phyloP scores from a whole-genome alignment of 2,329 filamentous ascomycete species.

The Fusarium burgessii region DNA sequence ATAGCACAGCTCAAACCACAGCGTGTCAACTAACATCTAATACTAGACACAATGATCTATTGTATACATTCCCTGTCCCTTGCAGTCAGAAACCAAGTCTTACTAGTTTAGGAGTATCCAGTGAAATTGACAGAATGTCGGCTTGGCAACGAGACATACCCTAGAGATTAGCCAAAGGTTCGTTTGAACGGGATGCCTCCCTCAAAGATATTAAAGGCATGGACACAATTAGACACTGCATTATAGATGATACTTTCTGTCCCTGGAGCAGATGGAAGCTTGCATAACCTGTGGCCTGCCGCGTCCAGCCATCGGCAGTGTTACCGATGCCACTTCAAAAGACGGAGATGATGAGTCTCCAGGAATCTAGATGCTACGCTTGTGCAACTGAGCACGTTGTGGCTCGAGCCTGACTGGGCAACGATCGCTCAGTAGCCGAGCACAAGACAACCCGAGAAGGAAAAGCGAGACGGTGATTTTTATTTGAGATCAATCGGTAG shows the following conservation, averaged over 20 bases:
- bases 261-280: slow-evolving; percentile 15
- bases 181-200: neutral
- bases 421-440: slow-evolving; percentile 29
- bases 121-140: neutral
- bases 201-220: neutral
- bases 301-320: slow-evolving; percentile 26
- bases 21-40: neutral
- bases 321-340: slow-evolving; percentile 29
- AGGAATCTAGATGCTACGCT: slow-evolving; percentile 37
- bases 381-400: slow-evolving; percentile 38
- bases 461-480: slow-evolving; percentile 16
- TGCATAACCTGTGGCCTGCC: slow-evolving; percentile 30
- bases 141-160: slow-evolving; percentile 14
- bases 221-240: neutral
- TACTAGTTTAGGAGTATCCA: neutral
- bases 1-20: neutral
- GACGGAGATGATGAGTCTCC: slow-evolving; percentile 19
- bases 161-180: slow-evolving; percentile 3
- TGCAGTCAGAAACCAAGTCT: neutral
- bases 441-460: slow-evolving; percentile 8
- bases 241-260: neutral
- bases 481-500: slow-evolving; percentile 7
- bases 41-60: neutral
- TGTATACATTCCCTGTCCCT: neutral
- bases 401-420: slow-evolving; percentile 28